A percentile compares a stretch with the other conserved stretches of the same genome.
phyloP scores from a whole-genome alignment of 1,284 basidiomycete genomes.

The Sporisorium scitamineum region DNA sequence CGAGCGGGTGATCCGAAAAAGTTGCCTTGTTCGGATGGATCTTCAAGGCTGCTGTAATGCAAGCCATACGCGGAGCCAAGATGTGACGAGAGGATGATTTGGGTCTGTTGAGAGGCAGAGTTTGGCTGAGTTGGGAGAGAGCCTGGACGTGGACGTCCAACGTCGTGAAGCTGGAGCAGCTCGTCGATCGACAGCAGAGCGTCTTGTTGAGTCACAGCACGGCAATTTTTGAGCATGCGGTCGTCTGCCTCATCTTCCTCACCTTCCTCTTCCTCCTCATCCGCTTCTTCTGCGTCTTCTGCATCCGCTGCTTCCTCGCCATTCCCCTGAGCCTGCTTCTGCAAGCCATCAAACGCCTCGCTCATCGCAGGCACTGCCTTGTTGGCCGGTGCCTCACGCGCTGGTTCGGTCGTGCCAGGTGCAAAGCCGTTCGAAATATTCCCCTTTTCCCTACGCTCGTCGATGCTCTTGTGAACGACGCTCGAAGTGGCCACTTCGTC shows the following conservation, averaged over 20 bases:
- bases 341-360: constrained; percentile 40
- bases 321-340: constrained; percentile 11
- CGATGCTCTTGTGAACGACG: constrained; percentile 85
- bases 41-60: constrained; percentile 70
- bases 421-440: constrained; percentile 41
- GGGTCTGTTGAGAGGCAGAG: background rate
- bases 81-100: background rate
- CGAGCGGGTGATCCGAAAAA: constrained; percentile 51
- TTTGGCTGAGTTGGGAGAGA: background rate
- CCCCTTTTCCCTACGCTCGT: constrained; percentile 70
- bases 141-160: constrained; percentile 55
- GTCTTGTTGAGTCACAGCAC: constrained; percentile 76
- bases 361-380: constrained; percentile 66
- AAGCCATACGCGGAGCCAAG: constrained; percentile 69
- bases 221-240: constrained; percentile 80
- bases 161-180: constrained; percentile 74
- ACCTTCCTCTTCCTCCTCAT: constrained; percentile 29
- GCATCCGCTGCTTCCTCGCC: constrained; percentile 35
- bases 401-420: constrained; percentile 57
- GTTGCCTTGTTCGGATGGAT: constrained; percentile 46
- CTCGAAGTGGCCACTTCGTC: constrained; percentile 76
- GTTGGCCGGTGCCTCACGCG: constrained; percentile 43
- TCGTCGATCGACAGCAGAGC: constrained; percentile 79
- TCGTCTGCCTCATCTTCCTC: constrained; percentile 70
- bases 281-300: constrained; percentile 17